These are phyloP conservation scores for Leptomonas seymouri DNA, from an alignment of 208 protist genomes.

Conservation along the genomic window DNA sequence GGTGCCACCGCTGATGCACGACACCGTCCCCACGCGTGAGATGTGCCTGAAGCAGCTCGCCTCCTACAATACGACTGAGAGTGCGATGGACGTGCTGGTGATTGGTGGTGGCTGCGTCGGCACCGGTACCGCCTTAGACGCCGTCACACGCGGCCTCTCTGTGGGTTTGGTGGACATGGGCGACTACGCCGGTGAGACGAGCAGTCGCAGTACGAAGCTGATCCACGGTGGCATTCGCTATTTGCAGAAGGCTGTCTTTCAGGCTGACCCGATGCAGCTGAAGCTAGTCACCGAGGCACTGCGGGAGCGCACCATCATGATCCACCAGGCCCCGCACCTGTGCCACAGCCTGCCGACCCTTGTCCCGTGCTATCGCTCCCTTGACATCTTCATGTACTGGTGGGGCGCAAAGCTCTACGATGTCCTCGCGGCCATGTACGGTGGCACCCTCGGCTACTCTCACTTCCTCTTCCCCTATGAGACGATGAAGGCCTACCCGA, in stretches of 20 bases:
- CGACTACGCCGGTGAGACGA: constrained; percentile 96
- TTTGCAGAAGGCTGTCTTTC: constrained; percentile 91
- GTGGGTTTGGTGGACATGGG: constrained; percentile 95
- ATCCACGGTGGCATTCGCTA: constrained; percentile 98
- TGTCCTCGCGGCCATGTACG: constrained; percentile 76
- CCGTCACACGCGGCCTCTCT: constrained; percentile 89
- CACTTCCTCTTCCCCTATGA: constrained; percentile 83
- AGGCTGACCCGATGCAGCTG: constrained; percentile 86
- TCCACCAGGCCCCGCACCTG: constrained; percentile 94
- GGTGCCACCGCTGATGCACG: constrained; percentile 44
- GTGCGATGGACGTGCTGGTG: constrained; percentile 93
- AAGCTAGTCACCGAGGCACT: constrained; percentile 93
- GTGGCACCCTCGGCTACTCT: constrained; percentile 81
- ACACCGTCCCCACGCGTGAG: constrained; percentile 52
- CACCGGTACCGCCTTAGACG: constrained; percentile 93
- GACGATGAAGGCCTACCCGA: constrained; percentile 80
- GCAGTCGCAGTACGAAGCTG: constrained; percentile 96
- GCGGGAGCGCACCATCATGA: constrained; percentile 92
- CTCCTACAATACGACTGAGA: constrained; percentile 44
- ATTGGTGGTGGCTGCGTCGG: constrained; percentile 97
- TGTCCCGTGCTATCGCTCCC: constrained; percentile 91
- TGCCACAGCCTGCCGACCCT: constrained; percentile 91
- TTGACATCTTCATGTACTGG: constrained; percentile 87
- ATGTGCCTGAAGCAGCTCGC: constrained; percentile 59
- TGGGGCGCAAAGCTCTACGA: constrained; percentile 91